Conservation (phyloP, 345 rosid species). For the Camelina neglecta region DNA sequence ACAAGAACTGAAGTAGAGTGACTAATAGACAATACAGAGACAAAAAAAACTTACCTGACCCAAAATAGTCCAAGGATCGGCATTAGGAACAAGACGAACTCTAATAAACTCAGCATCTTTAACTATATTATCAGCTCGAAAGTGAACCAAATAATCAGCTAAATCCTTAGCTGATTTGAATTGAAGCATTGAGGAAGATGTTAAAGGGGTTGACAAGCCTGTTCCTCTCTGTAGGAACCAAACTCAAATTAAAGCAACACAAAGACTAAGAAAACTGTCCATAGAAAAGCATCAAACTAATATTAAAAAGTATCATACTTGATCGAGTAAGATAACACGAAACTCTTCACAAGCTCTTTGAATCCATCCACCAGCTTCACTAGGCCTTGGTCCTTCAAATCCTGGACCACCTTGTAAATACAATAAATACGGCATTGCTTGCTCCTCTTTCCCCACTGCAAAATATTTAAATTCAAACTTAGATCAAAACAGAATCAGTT, state of each 20-base stretch:
- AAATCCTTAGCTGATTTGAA: slow-evolving; percentile 62
- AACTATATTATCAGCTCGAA: slow-evolving; percentile 88
- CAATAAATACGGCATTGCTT: slow-evolving; percentile 70
- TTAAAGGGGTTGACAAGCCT: slow-evolving; percentile 84
- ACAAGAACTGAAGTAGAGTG: slow-evolving; percentile 1
- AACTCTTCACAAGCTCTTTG: slow-evolving; percentile 86
- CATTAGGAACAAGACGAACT: slow-evolving; percentile 74
- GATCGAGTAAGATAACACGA: slow-evolving; percentile 89
- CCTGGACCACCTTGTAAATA: slow-evolving; percentile 97
- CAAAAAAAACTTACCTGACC: slow-evolving; percentile 68
- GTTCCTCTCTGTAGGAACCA: slow-evolving; percentile 85
- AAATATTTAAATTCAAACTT: background rate
- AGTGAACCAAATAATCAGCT: slow-evolving; percentile 71
- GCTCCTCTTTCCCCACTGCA: slow-evolving; percentile 83
- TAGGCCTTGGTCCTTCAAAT: slow-evolving; percentile 83
- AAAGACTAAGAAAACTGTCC: background rate
- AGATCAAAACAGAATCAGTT: background rate
- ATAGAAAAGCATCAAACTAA: background rate
- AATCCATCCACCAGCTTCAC: slow-evolving; percentile 86
- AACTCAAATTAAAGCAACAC: slow-evolving; percentile 26
- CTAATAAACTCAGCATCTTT: slow-evolving; percentile 90
- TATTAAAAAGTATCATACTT: slow-evolving; percentile 51
- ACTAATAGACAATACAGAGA: slow-evolving; percentile 1
- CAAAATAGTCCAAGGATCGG: slow-evolving; percentile 79
- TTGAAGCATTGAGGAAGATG: slow-evolving; percentile 86